Evolutionary conservation across 2,329 filamentous ascomycete species (phyloP).

Genomic region (Sarocladium brachiariae): DNA sequence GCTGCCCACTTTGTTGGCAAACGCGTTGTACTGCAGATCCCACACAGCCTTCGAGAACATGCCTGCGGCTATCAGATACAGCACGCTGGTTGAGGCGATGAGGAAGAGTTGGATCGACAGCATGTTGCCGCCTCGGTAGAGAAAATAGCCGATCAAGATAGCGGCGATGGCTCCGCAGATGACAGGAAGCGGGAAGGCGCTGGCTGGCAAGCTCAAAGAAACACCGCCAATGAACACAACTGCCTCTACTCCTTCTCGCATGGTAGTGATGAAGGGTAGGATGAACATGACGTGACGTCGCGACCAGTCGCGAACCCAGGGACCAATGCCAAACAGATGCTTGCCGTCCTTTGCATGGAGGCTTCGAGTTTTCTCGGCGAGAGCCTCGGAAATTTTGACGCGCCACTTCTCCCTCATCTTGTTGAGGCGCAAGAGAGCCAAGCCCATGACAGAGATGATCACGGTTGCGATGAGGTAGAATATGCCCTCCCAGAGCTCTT

Average conservation of each 20-base stretch:
- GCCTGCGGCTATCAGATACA: conserved; percentile 76
- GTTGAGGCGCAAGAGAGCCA: conserved; percentile 65
- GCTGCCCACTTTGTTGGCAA: conserved; percentile 43
- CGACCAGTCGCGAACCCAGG: conserved; percentile 39
- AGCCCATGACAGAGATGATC: conserved; percentile 68
- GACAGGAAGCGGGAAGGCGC: conserved; percentile 63
- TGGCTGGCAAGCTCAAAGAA: conserved; percentile 59
- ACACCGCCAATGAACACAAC: conserved; percentile 77
- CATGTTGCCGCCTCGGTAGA: conserved; percentile 46
- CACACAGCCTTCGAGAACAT: conserved; percentile 71
- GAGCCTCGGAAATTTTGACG: conserved; percentile 57
- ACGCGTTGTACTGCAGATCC: conserved; percentile 61
- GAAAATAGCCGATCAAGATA: conserved; percentile 54
- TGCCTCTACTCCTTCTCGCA: conserved; percentile 70
- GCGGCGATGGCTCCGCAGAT: conserved; percentile 60
- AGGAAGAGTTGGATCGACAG: conserved; percentile 59
- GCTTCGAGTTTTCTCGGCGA: conserved; percentile 42
- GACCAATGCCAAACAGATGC: conserved; percentile 1
- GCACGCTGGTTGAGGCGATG: conserved; percentile 67
- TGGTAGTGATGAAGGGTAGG: conserved; percentile 69
- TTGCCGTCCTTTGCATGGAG: conserved; percentile 21
- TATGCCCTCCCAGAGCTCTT: conserved; percentile 67
- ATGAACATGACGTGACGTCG: conserved; percentile 74
- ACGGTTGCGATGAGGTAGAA: conserved; percentile 61
- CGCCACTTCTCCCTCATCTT: conserved; percentile 76